These are phyloP conservation scores for Fabrea salina DNA, from an alignment of 169 alveolate genomes.

Conservation along the genomic window DNA sequence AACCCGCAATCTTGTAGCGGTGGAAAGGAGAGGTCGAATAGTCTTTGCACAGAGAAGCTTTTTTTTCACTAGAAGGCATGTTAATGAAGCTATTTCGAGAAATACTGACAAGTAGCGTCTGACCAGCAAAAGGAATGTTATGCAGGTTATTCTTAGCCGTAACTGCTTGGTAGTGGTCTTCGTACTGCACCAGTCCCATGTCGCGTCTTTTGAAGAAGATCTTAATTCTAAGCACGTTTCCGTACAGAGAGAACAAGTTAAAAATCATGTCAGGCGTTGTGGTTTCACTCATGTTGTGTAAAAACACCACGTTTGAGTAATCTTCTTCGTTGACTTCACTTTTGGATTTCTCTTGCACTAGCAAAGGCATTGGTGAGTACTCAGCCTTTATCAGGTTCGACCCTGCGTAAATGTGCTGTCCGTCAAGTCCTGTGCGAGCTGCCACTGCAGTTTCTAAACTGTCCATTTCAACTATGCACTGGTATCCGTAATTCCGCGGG, in stretches of 20 bases:
- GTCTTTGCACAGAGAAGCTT: constrained; percentile 32
- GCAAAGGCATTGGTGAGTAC: constrained; percentile 35
- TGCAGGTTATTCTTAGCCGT: constrained; percentile 39
- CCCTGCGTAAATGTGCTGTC: constrained; percentile 39
- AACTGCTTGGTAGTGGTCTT: constrained; percentile 34
- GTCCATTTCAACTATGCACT: constrained; percentile 42
- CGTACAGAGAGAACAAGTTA: constrained; percentile 46
- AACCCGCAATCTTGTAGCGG: constrained; percentile 27
- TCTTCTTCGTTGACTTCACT: constrained; percentile 23
- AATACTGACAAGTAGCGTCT: constrained; percentile 16
- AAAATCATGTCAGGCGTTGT: constrained; percentile 39
- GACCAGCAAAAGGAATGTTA: constrained; percentile 36
- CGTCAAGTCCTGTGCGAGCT: constrained; percentile 38
- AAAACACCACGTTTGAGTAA: constrained; percentile 34
- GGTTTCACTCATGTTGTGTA: constrained; percentile 36
- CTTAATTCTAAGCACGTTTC: constrained; percentile 47
- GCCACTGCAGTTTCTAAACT: constrained; percentile 35
- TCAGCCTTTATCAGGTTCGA: constrained; percentile 45
- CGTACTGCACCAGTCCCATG: constrained; percentile 43
- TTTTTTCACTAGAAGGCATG: constrained; percentile 16
- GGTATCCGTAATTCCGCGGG: constrained; percentile 41
- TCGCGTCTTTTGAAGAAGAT: constrained; percentile 42
- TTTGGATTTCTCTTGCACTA: background rate
- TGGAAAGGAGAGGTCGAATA: constrained; percentile 34
- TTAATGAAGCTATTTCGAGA: constrained; percentile 33